Conservation (phyloP, 768 basidiomycete genomes). For the Agrocybe pediades region DNA sequence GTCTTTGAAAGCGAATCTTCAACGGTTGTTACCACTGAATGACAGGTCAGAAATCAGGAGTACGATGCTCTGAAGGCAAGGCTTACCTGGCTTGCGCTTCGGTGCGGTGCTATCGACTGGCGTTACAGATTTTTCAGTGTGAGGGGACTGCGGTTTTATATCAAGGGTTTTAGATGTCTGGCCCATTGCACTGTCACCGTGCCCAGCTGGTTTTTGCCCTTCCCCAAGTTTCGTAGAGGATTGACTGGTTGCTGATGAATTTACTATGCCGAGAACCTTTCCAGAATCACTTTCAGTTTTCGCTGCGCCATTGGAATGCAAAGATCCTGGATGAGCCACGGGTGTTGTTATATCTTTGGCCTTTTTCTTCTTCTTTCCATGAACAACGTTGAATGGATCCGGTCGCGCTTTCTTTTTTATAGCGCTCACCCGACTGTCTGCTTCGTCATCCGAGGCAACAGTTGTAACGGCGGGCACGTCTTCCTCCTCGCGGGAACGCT, state of each 20-base stretch:
- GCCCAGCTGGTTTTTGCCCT: no score
- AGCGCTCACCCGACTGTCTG: slow-evolving; percentile 58
- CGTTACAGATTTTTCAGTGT: background rate
- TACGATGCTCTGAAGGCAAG: background rate
- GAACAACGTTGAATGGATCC: slow-evolving; percentile 56
- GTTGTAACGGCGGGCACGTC: slow-evolving; percentile 20
- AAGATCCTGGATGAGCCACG: background rate
- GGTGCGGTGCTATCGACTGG: no score
- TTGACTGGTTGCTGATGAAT: background rate
- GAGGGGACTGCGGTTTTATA: background rate
- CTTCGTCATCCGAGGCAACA: slow-evolving; percentile 42
- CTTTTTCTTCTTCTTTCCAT: slow-evolving; percentile 49
- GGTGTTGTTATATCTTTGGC: slow-evolving; percentile 10
- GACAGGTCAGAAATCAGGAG: background rate
- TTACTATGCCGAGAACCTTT: background rate
- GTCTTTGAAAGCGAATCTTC: slow-evolving; percentile 9
- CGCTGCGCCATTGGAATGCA: background rate
- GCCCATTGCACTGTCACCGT: no score
- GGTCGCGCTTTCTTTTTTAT: slow-evolving; percentile 59
- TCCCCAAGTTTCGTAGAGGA: background rate
- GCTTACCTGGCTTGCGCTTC: background rate
- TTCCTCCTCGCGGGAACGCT: slow-evolving; percentile 46
- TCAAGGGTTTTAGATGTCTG: no score
- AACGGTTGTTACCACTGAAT: background rate
- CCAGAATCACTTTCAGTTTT: background rate